Evolutionary conservation across 2,329 filamentous ascomycete species (phyloP), one percentile per base, ranked within the genome.

Genomic region (Salinomyces thailandicus): DNA sequence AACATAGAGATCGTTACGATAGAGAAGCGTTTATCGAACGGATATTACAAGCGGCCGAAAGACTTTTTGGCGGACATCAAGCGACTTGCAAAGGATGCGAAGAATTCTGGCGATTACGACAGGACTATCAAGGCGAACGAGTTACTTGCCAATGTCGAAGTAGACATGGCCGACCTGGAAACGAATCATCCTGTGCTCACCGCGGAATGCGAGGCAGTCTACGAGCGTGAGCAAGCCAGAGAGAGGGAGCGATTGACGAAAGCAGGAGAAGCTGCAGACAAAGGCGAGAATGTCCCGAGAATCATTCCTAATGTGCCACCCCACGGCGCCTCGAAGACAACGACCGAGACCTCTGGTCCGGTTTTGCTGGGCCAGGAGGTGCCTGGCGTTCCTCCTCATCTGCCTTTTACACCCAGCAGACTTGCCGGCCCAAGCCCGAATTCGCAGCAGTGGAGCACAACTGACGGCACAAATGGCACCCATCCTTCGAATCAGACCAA

Each of bases 21-120:
- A 36, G 91, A 98, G 63, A 86, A 94, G 57, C 79, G 91, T n/a
- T 68, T 98, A 20, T 93, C 86, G 4, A 96, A 98, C 57, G 91
- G 91, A 4, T 98, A 85, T 62, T 98, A 98, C 61, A 85, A 86
- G 49, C 77, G 87, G 8, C 85, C 87, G 0, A 80, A 80, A 50
- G 89, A 95, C 56, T 98, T 95, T 55, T 63, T 93, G 34, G 78
- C 79, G 27, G 91, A 98, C 56, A 84, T 96, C 51, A 84, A 81
- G 56, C 75, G 79, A 22, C 66, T 98, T 4, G 80, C 81, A 15
- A 89, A 85, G 57, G 91, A 98, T 62, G 79, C 87, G 8, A 83
- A 79, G 55, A 79, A 77, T 8, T 73, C 79, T 39, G 84, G 81
- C n/a, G 89, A 96, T 51, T 77, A 79, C 49, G 82, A 93, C 44